Evolutionary conservation across 2,329 filamentous ascomycete species (phyloP).

Genomic region (Claviceps paspali): DNA sequence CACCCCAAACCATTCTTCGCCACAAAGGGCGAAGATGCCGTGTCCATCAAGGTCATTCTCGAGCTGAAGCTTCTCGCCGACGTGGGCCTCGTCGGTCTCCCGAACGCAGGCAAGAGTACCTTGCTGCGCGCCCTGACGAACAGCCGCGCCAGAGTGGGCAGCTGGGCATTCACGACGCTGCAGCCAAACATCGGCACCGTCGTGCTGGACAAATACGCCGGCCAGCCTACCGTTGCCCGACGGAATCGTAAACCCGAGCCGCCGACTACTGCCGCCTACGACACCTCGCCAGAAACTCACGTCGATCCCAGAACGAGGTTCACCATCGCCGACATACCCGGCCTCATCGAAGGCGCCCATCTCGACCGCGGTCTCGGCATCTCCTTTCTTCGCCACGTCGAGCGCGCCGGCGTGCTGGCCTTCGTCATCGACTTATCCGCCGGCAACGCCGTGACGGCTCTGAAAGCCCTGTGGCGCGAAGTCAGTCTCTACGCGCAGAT

Average conservation of each 20-base stretch:
- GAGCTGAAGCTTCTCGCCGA: conserved; percentile 93
- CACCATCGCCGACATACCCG: conserved; percentile 90
- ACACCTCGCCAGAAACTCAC: conserved; percentile 20
- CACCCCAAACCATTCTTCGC: conserved; percentile 70
- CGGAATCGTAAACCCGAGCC: not conserved
- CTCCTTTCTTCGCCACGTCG: conserved; percentile 84
- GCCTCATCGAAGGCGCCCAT: conserved; percentile 82
- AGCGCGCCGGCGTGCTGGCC: conserved; percentile 80
- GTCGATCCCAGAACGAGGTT: conserved; percentile 57
- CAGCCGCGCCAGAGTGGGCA: conserved; percentile 75
- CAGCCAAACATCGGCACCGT: conserved; percentile 94
- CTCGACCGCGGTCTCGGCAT: conserved; percentile 82
- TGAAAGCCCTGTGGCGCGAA: conserved; percentile 79
- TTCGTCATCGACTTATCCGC: conserved; percentile 81
- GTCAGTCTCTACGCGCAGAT: conserved; percentile 74
- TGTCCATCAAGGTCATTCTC: conserved; percentile 66
- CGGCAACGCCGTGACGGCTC: conserved; percentile 61
- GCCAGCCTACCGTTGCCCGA: conserved; percentile 41
- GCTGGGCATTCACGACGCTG: conserved; percentile 94
- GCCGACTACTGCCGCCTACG: conserved; percentile 39
- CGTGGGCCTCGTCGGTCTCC: conserved; percentile 83
- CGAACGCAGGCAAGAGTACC: conserved; percentile 93
- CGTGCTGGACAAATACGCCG: conserved; percentile 73
- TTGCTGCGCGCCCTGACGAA: conserved; percentile 76
- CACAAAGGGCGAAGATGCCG: conserved; percentile 67